Base-by-base conservation (phyloP, 106 monocot species). In the Dendrobium officinale region DNA sequence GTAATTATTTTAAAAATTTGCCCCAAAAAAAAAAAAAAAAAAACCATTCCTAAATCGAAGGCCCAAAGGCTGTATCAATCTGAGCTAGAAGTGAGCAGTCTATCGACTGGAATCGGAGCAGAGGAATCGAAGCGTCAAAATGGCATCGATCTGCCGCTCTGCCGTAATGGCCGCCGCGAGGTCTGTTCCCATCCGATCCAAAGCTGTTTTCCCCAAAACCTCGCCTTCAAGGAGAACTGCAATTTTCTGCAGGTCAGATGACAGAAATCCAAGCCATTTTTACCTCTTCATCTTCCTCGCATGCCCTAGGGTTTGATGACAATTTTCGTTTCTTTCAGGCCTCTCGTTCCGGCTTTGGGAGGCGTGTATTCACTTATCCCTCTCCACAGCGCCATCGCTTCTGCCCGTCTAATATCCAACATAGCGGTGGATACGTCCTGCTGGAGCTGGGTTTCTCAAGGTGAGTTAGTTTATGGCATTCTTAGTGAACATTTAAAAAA, bases 371-470 rank as follows among this genome's bases (percentile, higher is more conserved):
- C 89, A 0, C 61, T 89, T 76, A 89, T 85, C 85, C 91, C 87
- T 5, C 87, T 91, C 7, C 91, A 91, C 77, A 91, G 81, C 45
- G 89, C 91, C 67, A 82, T 87, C 74, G 89, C 89, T 6, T 87
- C 87, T 2, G 79, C 87, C 5, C 86, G 91, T 8, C 81, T 91
- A 8, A 85, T 48, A 55, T 89, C 91, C 8, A 79, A 55, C 77
- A 85, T 91, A 20, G 89, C 87, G 9, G 59, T 78, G 16, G 91
- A 89, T 51, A 81, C 91, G 61, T 78, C 84, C 61, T 89, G 74
- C 67, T 89, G 88, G 91, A 87, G 79, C 67, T 88, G 84, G 75
- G 86, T 91, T 19, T 88, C 86, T 24, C 88, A 86, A 85, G 91
- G 88, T 91, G 61, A 61, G 41, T 6, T 10, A 5, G 22, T 42